Percentiles rank a stretch among this genome's conserved stretches.
phyloP scores from a whole-genome alignment of 1,284 basidiomycete species.

The Phlebopus sp. region DNA sequence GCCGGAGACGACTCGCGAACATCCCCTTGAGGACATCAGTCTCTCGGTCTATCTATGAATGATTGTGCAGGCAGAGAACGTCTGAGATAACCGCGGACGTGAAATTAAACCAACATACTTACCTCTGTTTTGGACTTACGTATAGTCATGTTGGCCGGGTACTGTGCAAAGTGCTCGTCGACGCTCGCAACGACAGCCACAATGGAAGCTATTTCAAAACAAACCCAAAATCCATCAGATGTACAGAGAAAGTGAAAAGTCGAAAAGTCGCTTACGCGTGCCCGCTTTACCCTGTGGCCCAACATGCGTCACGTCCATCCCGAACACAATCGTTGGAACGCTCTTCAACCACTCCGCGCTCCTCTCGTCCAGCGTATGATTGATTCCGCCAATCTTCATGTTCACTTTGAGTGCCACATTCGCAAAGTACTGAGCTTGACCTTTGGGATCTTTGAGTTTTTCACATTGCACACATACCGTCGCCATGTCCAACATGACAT shows the following conservation, averaged over 20 bases:
- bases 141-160: constrained; percentile 63
- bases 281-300: constrained; percentile 52
- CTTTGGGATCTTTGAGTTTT: constrained; percentile 56
- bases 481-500: constrained; percentile 60
- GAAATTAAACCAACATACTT: constrained; percentile 26
- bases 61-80: neutral
- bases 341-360: constrained; percentile 55
- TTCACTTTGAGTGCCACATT: constrained; percentile 57
- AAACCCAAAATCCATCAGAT: neutral
- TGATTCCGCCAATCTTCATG: constrained; percentile 77
- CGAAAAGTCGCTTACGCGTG: constrained; percentile 37
- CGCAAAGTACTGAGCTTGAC: constrained; percentile 39
- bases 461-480: constrained; percentile 66
- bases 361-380: constrained; percentile 56
- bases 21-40: constrained; percentile 47
- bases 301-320: constrained; percentile 81
- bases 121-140: constrained; percentile 68
- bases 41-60: constrained; percentile 59
- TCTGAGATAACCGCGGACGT: neutral
- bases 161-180: constrained; percentile 65
- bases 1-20: constrained; percentile 63
- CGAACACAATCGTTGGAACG: constrained; percentile 71
- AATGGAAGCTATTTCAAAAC: constrained; percentile 49
- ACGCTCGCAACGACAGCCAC: constrained; percentile 74
- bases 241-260: neutral